Evolutionary conservation across 169 alveolate genomes (phyloP), one percentile per base, ranked within the genome.

Genomic region (Eimeria praecox): DNA sequence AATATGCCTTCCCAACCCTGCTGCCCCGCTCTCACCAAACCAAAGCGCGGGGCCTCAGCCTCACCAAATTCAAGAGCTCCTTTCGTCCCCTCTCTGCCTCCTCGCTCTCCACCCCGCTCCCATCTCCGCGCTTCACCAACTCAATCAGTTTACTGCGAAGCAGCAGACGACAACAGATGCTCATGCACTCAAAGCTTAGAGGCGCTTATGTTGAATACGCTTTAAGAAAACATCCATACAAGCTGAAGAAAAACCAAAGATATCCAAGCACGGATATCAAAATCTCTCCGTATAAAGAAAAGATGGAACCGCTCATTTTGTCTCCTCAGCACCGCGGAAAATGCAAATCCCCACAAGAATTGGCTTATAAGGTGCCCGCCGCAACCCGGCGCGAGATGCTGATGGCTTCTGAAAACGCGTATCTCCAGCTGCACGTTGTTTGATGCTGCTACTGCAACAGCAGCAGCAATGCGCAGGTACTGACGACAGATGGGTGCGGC

Each of bases 31-130:
- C 9, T 6, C 88, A 46, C 59, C 24, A 42, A 78, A 46, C 10
- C 52, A 46, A 46, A 20, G 27, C 20, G 69, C 27, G 69, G 1
- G 6, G 9, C 20, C 77, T 12, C 49, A 12, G 69, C 62, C 92
- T 85, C 42, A 85, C 92, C 92, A 85, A 59, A 9, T 52, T 78
- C 35, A 85, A 46, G 14, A 85, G 77, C 30, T 24, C 71, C 54
- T 52, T 56, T 85, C 78, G 44, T 56, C 64, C 80, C 77, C 44
- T 85, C 92, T 56, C 92, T 24, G 92, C 92, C 52, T 54, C 92
- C 18, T n/a, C 80, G 54, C 92, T 66, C 38, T 56, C 80, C 92
- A 14, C 78, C 22, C 44, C 77, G 40, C 59, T 30, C 14, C 16
- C 78, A 54, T 33, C 6, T n/a, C 92, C 92, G 33, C 78, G 18